Percentiles rank a stretch among this genome's conserved stretches.
These are phyloP conservation scores for Cupressus sempervirens DNA, from an alignment of 75 land plant genomes.

Conservation along the genomic window DNA sequence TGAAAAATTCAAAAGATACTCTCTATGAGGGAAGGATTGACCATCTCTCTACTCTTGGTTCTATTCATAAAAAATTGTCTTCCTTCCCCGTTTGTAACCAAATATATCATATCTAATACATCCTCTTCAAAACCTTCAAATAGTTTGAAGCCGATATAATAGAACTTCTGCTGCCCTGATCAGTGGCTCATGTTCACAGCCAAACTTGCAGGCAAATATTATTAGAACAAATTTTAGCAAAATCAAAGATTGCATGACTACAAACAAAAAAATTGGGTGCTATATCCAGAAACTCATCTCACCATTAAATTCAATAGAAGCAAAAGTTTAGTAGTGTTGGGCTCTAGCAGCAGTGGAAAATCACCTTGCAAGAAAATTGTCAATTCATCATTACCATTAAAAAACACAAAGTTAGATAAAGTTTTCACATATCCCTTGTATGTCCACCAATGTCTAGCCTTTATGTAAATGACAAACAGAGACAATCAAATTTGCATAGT, in stretches of 20 bases:
- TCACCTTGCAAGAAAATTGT: neutral
- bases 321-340: neutral
- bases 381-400: neutral
- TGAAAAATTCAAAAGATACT: too few species aligned
- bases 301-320: neutral
- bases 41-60: too few species aligned
- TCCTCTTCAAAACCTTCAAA: too few species aligned
- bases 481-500: neutral
- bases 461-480: neutral
- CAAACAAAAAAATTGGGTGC: neutral
- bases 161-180: too few species aligned
- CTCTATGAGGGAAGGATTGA: too few species aligned
- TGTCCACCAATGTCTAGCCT: neutral
- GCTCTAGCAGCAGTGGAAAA: constrained; percentile 6
- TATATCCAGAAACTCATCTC: neutral
- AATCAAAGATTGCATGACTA: neutral
- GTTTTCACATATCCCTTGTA: neutral
- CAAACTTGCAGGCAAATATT: too few species aligned
- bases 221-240: neutral
- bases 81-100: too few species aligned
- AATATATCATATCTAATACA: too few species aligned
- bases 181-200: too few species aligned
- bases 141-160: too few species aligned
- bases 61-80: too few species aligned
- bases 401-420: neutral